Conservation (phyloP, 2,329 filamentous ascomycete species). For the Penicillium sp. region DNA sequence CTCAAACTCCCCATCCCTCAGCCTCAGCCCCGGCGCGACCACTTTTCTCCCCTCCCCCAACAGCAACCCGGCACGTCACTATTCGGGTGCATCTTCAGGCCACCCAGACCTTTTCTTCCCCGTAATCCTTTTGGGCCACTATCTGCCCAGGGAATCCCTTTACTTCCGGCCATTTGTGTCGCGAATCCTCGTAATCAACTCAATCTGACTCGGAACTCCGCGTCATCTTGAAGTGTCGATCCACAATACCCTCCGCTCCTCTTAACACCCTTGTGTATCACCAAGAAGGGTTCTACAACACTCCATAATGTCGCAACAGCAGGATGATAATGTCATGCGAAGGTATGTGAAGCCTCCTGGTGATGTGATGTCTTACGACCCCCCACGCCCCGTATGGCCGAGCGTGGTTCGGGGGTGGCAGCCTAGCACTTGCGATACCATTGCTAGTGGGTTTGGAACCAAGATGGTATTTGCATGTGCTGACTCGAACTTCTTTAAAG, state of each 20-base stretch:
- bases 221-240: constrained; percentile 13
- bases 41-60: constrained; percentile 23
- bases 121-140: constrained; percentile 16
- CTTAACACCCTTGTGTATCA: constrained; percentile 10
- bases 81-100: constrained; percentile 21
- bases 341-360: constrained; percentile 53
- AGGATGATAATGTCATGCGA: constrained; percentile 46
- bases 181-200: constrained; percentile 15
- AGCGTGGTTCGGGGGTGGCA: constrained; percentile 1
- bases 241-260: constrained; percentile 11
- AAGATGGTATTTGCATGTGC: constrained; percentile 6
- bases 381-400: neutral
- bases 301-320: constrained; percentile 41
- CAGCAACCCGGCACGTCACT: constrained; percentile 19
- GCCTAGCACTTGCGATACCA: constrained; percentile 7
- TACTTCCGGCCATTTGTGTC: constrained; percentile 16
- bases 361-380: constrained; percentile 5
- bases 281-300: constrained; percentile 2
- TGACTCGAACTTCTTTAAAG: constrained; percentile 49
- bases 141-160: constrained; percentile 10
- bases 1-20: constrained; percentile 16
- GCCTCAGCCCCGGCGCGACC: constrained; percentile 26
- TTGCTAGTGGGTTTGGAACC: neutral
- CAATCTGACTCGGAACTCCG: constrained; percentile 8
- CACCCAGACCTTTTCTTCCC: constrained; percentile 7